phyloP scores from a whole-genome alignment of 2,329 filamentous ascomycete genomes.

The Talaromyces sp. region DNA sequence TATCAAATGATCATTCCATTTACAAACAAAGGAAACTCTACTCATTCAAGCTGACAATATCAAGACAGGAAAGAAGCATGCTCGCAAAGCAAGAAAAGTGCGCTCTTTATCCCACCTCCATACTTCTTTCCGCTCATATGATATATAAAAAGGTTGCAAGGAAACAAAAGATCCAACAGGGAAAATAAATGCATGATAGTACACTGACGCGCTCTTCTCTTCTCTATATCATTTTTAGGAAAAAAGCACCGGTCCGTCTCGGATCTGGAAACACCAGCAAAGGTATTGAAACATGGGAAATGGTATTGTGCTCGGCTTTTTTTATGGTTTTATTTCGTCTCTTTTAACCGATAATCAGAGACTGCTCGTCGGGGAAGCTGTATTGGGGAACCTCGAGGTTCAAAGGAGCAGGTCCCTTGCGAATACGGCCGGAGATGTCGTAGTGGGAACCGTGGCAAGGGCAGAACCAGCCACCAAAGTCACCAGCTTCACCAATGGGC shows the following conservation, averaged over 20 bases:
- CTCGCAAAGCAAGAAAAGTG: background rate
- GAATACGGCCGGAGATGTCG: conserved; percentile 97
- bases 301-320: background rate
- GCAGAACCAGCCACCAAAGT: conserved; percentile 99
- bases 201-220: background rate
- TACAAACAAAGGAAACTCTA: conserved; percentile 1
- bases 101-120: background rate
- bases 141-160: background rate
- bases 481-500: conserved; percentile 96
- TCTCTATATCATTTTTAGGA: background rate
- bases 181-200: background rate
- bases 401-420: conserved; percentile 92
- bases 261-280: background rate
- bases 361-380: conserved; percentile 85
- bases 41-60: background rate
- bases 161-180: background rate
- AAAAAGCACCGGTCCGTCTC: background rate
- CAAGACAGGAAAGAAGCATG: background rate
- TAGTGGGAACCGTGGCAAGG: conserved; percentile 99
- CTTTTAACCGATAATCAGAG: conserved; percentile 85
- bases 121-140: background rate
- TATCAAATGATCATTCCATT: background rate
- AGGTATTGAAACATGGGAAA: conserved; percentile 1
- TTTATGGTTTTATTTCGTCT: background rate
- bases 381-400: conserved; percentile 94